Evolutionary conservation across 164 flowering plant species (phyloP), one percentile per base, ranked within the genome.

Genomic region (Magnolia officinalis): DNA sequence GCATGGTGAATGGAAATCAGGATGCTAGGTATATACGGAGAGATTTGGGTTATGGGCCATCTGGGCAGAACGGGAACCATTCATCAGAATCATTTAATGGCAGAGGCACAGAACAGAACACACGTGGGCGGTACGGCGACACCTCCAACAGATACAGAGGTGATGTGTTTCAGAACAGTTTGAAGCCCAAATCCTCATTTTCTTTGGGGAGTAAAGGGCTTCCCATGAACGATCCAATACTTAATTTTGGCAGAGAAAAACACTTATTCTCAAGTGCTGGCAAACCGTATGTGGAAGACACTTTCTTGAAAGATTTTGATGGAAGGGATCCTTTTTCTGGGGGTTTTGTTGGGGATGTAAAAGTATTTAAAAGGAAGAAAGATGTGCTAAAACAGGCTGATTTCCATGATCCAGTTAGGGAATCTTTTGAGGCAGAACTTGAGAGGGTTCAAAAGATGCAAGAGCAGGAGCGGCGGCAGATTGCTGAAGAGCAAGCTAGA

Each of bases 351-450:
- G 94, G 95, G 51, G 85, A 75, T 68, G 37, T 68, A 69, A 67
- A 55, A 52, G 19, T 91, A 75, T 82, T 90, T 61, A 96, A 88
- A 87, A 88, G 85, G 82, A 96, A 92, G 84, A 96, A 92, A 74
- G 97, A 92, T 80, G 78, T 84, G 72, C 77, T 77, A 55, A 92
- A 86, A 74, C 89, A 84, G 69, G 77, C 84, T 71, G 95, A 96
- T 77, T 90, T 96, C 76, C 90, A 94, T 85, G 99, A 96, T 65
- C 97, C 99, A 80, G 93, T 88, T 18, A 84, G 99, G 79, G 98
- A 96, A 81, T 94, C 99, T 63, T 96, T 96, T 85, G 99, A 96
- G 88, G 98, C 98, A 72, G 99, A 96, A 80, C 94, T 96, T 72
- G 99, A 96, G 84, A 87, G 94, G 77, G 98, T 94, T 81, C 99